Evolutionary conservation across 805 yeast species (phyloP), one percentile per base, ranked within the genome.

Genomic region (Kluyveromyces starmeri): DNA sequence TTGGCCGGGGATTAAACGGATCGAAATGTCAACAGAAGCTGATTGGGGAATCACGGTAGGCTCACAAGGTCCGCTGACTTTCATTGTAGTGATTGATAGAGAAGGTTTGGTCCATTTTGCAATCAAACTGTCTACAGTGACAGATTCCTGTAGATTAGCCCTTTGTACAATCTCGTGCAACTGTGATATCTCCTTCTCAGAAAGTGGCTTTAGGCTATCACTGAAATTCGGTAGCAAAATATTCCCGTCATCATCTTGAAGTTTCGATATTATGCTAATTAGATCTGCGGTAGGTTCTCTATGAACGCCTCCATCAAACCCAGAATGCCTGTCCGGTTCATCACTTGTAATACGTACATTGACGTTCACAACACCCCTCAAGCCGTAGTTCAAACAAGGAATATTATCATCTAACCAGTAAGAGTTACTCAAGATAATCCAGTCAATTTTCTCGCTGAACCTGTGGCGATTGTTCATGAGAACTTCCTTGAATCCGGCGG

Each of bases 381-480:
- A 65, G 0, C 98, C 98, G 59, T 89, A 92, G 52, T 89, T 89
- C 47, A 92, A 65, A 56, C 96, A 89, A 1, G 98, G 98, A 13
- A 78, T 76, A 10, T 68, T 66, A 44, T 84, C 92, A 49, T 88
- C 95, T 9, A 89, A 65, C 98, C 98, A 92, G 50, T 86, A 85
- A 3, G 95, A 84, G 51, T 92, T 89, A 42, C 95, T 80, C 44
- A 89, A 67, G 41, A 89, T 59, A 27, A 89, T 76, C 94, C 95
- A 88, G 60, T 89, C 96, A 37, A 92, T 74, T 7, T 64, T 53
- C 7, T 70, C 64, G 2, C 88, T 88, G 46, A 88, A 75, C 4
- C 71, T 40, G 2, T 55, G 56, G 37, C 67, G 64, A 48, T 78
- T 60, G 20, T 66, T 53, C 17, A 51, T 48, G n/a, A 89, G 71